Evolutionary conservation across 768 basidiomycete genomes (phyloP), one percentile per base, ranked within the genome.

Genomic region (Lentinula raphanica): DNA sequence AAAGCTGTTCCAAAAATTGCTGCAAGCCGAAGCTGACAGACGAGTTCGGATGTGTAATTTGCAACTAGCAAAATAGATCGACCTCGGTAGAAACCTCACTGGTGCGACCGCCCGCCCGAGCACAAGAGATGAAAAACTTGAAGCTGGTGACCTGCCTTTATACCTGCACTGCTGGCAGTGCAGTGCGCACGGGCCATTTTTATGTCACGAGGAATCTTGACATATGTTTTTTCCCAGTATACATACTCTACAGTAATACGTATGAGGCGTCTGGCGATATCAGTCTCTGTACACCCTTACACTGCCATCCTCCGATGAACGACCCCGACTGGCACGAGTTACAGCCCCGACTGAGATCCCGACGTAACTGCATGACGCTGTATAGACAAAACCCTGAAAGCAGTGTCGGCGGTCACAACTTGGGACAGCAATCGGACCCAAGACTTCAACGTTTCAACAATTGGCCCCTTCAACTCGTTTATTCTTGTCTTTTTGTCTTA

Each of bases 11-110:
- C 90, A 92, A 92, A 92, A 92, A 91, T 92, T 91, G 86, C 88
- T 86, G 82, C 76, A 80, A 81, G 86, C 87, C 86, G 77, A 88
- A 90, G 87, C 87, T 79, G 71, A 84, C 82, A 87, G 88, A 91
- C 87, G 88, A 38, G 88, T 91, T 90, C 88, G 90, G 90, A 92
- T 92, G 88, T 89, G 81, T 90, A 91, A 89, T 92, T 92, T 92
- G 89, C 89, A 92, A 92, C 87, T 86, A 92, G 88, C 90, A 90
- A 92, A 78, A 90, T 78, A 82, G 89, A 88, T 90, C 86, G 87
- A 86, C 85, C 88, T 92, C 90, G 87, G 90, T 92, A 88, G 78
- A 84, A 80, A 92, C 90, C 88, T 92, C 90, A 92, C 89, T 88
- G 86, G 85, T 53, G 35, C 86, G 87, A 90, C 86, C 88, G 87